Evolutionary conservation across 192 early-diverging fungal genomes (phyloP), one percentile per base, ranked within the genome.

Genomic region (Dissophora globulifera): DNA sequence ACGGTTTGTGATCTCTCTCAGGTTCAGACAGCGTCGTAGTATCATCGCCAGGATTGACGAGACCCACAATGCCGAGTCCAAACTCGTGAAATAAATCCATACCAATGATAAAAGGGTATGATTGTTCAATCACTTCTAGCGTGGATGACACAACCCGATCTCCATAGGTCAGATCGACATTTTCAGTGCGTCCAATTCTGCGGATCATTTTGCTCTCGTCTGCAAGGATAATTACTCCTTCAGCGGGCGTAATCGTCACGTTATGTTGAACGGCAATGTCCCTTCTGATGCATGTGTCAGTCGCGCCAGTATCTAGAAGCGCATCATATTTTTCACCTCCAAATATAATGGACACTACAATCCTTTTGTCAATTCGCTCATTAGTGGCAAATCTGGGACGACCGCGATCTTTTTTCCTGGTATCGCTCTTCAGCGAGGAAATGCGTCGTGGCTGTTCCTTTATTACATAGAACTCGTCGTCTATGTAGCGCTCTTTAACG

Each of bases 141-240:
- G 54, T 33, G 10, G 54, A 33, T 23, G 32, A 56, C 19, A 56
- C 26, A 16, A 56, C 17, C 19, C 20, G 25, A 10, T n/a, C 17
- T 47, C 58, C 58, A 60, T 38, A 48, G 17, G 46, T 38, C 6
- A 60, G 16, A 29, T 60, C 58, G 9, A 60, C 45, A 46, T 48
- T 27, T 26, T 49, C 58, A 1, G 58, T 60, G 30, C 49, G 45
- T 19, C 58, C 58, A n/a, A 47, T 29, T 43, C 58, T 17, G 31
- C 11, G 15, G n/a, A n/a, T n/a, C 19, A 60, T 48, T 3, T n/a
- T 33, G 10, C 45, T 42, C n/a, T 46, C 22, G 46, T 60, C 32
- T 23, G 58, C 58, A 20, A 60, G 46, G 12, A 49, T 17, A 47
- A 60, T 60, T 16, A 13, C n/a, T 20, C 58, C 46, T 49, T 17